A percentile compares a stretch with the other conserved stretches of the same genome.
Conservation (phyloP, 2,329 filamentous ascomycete species). For the Leptographium galeiforme region DNA sequence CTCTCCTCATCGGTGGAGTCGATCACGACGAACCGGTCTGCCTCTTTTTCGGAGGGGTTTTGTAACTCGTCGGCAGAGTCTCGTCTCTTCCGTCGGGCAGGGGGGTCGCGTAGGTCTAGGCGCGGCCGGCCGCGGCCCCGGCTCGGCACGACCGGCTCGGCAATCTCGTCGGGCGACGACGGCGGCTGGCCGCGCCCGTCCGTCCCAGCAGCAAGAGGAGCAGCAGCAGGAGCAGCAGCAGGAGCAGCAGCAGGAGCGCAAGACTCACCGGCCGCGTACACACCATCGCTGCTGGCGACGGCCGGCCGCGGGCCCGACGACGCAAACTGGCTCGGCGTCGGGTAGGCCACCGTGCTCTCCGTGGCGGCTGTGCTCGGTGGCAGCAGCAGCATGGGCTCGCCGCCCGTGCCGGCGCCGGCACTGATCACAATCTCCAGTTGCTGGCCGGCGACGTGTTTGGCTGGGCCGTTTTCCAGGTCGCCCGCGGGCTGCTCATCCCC, state of each 20-base stretch:
- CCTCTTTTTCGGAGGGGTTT: not conserved
- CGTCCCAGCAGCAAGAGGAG: not conserved
- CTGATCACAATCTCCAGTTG: not conserved
- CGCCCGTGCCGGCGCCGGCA: not conserved
- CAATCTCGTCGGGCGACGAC: slow-evolving; percentile 16
- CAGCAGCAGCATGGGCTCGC: slow-evolving; percentile 9
- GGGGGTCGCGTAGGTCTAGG: not conserved
- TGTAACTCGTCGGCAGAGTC: not conserved
- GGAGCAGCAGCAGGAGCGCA: too few relatives aligned
- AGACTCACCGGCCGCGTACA: not conserved
- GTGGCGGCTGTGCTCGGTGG: slow-evolving; percentile 17
- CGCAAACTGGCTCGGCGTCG: slow-evolving; percentile 20
- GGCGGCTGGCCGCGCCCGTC: slow-evolving; percentile 2
- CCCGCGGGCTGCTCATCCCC: not conserved
- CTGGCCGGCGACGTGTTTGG: not conserved
- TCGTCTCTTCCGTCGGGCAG: not conserved
- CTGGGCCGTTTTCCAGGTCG: too few relatives aligned
- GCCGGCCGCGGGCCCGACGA: slow-evolving; percentile 9
- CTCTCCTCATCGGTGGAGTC: not conserved
- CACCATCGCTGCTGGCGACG: not conserved
- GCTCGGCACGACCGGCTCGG: not conserved
- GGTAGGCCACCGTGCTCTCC: slow-evolving; percentile 18
- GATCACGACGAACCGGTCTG: not conserved
- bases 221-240: not conserved
- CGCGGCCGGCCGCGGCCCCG: not conserved